A percentile compares a stretch with the other conserved stretches of the same genome.
phyloP scores from a whole-genome alignment of 352 stramenopile species.

The Phytophthora chlamydospora region DNA sequence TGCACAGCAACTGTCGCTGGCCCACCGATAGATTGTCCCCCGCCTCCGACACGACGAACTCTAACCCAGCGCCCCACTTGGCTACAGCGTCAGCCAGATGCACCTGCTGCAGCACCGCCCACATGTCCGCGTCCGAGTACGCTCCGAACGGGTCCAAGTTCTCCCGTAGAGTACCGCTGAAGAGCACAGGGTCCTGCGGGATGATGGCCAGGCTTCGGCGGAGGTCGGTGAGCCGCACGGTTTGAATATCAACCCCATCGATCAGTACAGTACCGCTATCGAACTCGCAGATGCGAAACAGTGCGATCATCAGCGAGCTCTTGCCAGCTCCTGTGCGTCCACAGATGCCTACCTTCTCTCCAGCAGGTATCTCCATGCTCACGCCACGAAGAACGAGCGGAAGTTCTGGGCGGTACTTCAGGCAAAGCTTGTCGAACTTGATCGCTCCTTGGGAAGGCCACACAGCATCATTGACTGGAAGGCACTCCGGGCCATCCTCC shows the following conservation, averaged over 20 bases:
- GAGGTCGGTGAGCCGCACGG: slow-evolving; percentile 36
- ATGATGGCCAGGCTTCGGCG: slow-evolving; percentile 44
- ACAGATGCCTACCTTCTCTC: slow-evolving; percentile 5
- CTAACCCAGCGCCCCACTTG: slow-evolving; percentile 61
- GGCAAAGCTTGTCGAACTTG: slow-evolving; percentile 23
- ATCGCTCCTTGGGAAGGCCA: slow-evolving; percentile 32
- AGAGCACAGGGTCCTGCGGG: slow-evolving; percentile 52
- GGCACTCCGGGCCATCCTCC: too few species aligned
- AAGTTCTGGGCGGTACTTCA: slow-evolving; percentile 41
- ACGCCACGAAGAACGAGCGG: slow-evolving; percentile 38
- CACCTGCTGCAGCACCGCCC: slow-evolving; percentile 53
- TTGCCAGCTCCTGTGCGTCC: slow-evolving; percentile 40
- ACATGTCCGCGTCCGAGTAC: slow-evolving; percentile 67
- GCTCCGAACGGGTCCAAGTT: slow-evolving; percentile 91
- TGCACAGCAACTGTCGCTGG: slow-evolving; percentile 77
- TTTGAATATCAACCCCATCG: slow-evolving; percentile 78
- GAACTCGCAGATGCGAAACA: slow-evolving; percentile 6
- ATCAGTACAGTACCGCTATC: slow-evolving; percentile 77
- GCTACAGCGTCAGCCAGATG: slow-evolving; percentile 68
- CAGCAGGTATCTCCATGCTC: slow-evolving; percentile 14
- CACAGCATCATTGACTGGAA: too few species aligned
- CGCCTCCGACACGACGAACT: slow-evolving; percentile 83
- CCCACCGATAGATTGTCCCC: slow-evolving; percentile 89
- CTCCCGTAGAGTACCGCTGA: slow-evolving; percentile 80
- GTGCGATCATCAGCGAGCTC: slow-evolving; percentile 38